Conservation (phyloP, 768 basidiomycete species). For the Calocybe indica region DNA sequence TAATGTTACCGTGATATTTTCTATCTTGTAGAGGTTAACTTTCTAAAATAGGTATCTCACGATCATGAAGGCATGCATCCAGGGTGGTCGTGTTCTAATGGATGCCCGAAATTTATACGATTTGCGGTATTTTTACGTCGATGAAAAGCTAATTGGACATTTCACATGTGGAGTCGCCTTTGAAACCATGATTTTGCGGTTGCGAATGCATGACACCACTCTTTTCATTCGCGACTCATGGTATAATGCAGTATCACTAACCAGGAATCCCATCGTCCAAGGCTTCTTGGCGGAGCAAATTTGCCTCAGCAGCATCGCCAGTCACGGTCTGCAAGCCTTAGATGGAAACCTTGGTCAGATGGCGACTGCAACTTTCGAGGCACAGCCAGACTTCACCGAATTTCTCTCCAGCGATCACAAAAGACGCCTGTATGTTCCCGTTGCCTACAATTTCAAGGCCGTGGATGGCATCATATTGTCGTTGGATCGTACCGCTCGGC, state of each 20-base stretch:
- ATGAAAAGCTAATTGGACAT: slow-evolving; percentile 6
- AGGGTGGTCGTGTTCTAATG: slow-evolving; percentile 3
- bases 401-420: slow-evolving; percentile 6
- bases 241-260: slow-evolving; percentile 6
- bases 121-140: slow-evolving; percentile 11
- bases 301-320: neutral
- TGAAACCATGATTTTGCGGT: slow-evolving; percentile 8
- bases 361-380: slow-evolving; percentile 4
- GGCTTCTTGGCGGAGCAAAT: slow-evolving; percentile 11
- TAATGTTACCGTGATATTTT: slow-evolving; percentile 9
- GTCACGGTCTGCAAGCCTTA: slow-evolving; percentile 6
- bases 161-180: slow-evolving; percentile 9
- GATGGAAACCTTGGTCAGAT: slow-evolving; percentile 8
- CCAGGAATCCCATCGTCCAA: slow-evolving; percentile 8
- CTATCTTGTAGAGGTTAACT: slow-evolving; percentile 2
- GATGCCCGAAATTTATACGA: slow-evolving; percentile 8
- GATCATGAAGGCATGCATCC: slow-evolving; percentile 9
- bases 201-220: slow-evolving; percentile 2
- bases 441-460: slow-evolving; percentile 10
- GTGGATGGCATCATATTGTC: slow-evolving; percentile 11
- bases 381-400: slow-evolving; percentile 4
- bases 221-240: slow-evolving; percentile 1
- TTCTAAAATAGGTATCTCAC: slow-evolving; percentile 8
- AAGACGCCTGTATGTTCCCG: slow-evolving; percentile 7
- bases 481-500: slow-evolving; percentile 6